A percentile compares a stretch with the other conserved stretches of the same genome.
These are phyloP conservation scores for Catenaria anguillulae DNA, from an alignment of 371 early-diverging fungal species.

Conservation along the genomic window DNA sequence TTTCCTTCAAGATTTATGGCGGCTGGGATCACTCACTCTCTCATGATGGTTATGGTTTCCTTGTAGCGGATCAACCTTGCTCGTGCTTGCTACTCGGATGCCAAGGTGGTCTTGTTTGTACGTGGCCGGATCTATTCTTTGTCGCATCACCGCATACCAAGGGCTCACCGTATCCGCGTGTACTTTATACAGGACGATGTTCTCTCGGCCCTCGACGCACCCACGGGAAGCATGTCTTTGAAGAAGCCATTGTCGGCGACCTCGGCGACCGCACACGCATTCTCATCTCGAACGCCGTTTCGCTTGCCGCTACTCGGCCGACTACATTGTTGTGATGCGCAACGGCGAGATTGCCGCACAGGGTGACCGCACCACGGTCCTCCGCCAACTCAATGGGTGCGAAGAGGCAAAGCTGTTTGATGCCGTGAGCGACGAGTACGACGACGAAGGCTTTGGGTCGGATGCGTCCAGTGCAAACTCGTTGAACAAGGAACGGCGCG, in stretches of 20 bases:
- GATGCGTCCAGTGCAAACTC: not conserved
- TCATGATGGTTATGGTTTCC: too few species aligned
- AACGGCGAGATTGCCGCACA: slow-evolving; percentile 45
- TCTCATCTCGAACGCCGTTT: slow-evolving; percentile 26
- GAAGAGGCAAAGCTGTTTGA: slow-evolving; percentile 1
- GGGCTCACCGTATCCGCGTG: too few species aligned
- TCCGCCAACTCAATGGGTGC: slow-evolving; percentile 19
- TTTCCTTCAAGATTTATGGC: too few species aligned
- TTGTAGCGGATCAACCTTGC: slow-evolving; percentile 40
- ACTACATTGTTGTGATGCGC: slow-evolving; percentile 51
- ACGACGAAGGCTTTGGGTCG: not conserved
- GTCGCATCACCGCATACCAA: too few species aligned
- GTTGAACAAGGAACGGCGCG: not conserved
- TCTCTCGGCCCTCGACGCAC: slow-evolving; percentile 15
- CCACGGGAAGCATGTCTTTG: slow-evolving; percentile 25
- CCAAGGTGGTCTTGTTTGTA: slow-evolving; percentile 13
- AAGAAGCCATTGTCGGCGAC: slow-evolving; percentile 24
- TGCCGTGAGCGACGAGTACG: not conserved
- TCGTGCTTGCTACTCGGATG: slow-evolving; percentile 22
- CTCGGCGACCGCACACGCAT: slow-evolving; percentile 26
- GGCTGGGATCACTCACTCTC: too few species aligned
- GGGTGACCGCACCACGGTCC: slow-evolving; percentile 34
- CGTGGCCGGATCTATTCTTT: too few species aligned
- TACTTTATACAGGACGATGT: too few species aligned
- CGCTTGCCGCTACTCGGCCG: slow-evolving; percentile 50